Percentiles rank a stretch among this genome's conserved stretches.
These are phyloP conservation scores for Penicillium olsonii DNA, from an alignment of 2,329 filamentous ascomycete species.

Conservation along the genomic window DNA sequence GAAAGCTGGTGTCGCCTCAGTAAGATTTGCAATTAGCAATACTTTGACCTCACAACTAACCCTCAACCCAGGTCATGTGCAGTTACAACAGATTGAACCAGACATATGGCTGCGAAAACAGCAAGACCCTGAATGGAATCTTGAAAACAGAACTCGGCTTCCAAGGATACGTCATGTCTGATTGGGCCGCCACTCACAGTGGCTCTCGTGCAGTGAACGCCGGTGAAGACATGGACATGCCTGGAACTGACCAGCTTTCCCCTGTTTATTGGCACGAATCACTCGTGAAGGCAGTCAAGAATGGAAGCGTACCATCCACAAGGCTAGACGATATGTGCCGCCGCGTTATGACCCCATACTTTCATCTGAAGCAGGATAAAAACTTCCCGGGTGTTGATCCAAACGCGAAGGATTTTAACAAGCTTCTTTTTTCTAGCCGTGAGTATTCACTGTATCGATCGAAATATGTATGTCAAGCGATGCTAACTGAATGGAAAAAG, in stretches of 20 bases:
- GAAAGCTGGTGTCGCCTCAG: conserved; percentile 53
- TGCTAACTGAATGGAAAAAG: too few species aligned
- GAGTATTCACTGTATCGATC: too few species aligned
- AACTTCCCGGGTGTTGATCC: conserved; percentile 67
- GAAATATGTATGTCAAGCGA: too few species aligned
- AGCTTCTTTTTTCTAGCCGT: too few species aligned
- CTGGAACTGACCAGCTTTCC: conserved; percentile 60
- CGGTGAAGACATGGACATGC: conserved; percentile 72
- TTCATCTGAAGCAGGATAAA: too few species aligned
- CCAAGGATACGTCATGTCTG: conserved; percentile 75
- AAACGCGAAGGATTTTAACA: too few species aligned
- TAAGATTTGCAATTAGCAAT: too few species aligned
- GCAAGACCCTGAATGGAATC: conserved; percentile 71
- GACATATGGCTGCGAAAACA: conserved; percentile 78
- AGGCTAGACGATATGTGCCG: conserved; percentile 60
- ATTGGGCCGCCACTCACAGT: conserved; percentile 76
- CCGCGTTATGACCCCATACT: too few species aligned
- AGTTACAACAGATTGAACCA: conserved; percentile 69
- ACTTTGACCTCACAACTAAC: conserved; percentile 47
- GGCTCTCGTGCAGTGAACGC: conserved; percentile 42
- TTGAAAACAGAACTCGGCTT: conserved; percentile 80
- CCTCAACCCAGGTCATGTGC: conserved; percentile 62
- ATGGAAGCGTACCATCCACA: conserved; percentile 58
- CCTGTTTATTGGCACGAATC: too few species aligned
- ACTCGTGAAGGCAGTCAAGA: conserved; percentile 56